phyloP scores from a whole-genome alignment of 331 rosid species.

The Spiraea crenata region DNA sequence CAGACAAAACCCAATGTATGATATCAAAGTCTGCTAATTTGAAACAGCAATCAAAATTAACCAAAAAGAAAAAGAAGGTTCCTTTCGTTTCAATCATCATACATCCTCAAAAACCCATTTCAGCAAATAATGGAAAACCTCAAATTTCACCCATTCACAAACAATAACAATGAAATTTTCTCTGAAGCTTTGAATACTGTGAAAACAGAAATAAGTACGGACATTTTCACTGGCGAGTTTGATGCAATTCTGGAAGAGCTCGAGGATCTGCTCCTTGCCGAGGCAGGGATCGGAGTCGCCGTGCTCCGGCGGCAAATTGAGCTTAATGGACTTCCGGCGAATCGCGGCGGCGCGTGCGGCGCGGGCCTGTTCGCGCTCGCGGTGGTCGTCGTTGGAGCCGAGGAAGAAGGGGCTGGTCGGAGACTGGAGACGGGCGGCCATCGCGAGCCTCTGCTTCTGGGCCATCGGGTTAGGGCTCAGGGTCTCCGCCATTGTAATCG shows the following conservation, averaged over 20 bases:
- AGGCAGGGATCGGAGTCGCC: constrained; percentile 44
- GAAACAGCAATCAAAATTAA: not conserved
- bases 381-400: constrained; percentile 86
- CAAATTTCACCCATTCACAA: no score
- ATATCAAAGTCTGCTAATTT: not conserved
- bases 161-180: no score
- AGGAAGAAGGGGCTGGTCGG: constrained; percentile 80
- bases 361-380: constrained; percentile 87
- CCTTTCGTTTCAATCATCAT: no score
- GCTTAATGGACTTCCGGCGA: constrained; percentile 55
- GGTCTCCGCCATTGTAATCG: constrained; percentile 51
- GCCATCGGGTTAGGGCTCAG: constrained; percentile 59
- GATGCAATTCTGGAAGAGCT: constrained; percentile 87
- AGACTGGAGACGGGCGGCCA: constrained; percentile 65
- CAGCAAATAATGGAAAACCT: no score
- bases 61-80: no score
- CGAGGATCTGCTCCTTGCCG: constrained; percentile 78
- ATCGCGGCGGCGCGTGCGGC: constrained; percentile 84
- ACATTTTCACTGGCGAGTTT: constrained; percentile 98
- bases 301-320: constrained; percentile 31
- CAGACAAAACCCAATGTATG: not conserved
- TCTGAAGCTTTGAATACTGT: not conserved
- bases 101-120: no score
- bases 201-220: not conserved
- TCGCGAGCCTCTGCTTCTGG: constrained; percentile 53